Percentiles rank a stretch among this genome's conserved stretches.
Evolutionary conservation across 1,284 basidiomycete genomes (phyloP).

Genomic region (Heterobasidion parviporum): DNA sequence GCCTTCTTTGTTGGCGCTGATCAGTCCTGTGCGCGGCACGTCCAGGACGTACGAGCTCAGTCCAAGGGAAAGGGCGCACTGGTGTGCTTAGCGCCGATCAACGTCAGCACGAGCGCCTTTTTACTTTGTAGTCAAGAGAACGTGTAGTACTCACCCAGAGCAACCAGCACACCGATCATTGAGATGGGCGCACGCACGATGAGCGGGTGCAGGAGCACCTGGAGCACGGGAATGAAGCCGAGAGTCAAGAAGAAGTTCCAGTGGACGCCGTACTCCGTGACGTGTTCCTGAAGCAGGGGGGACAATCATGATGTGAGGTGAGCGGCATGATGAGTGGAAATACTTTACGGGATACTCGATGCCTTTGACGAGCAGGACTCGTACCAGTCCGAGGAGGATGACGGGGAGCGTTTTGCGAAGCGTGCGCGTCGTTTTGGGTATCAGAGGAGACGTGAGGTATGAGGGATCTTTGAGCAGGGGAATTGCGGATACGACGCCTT

Average conservation of each 20-base stretch:
- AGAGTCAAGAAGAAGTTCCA: slow-evolving; percentile 99
- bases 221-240: slow-evolving; percentile 71
- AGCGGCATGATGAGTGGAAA: neutral
- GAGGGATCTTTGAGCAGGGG: slow-evolving; percentile 59
- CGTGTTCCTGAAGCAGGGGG: slow-evolving; percentile 67
- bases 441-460: slow-evolving; percentile 39
- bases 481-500: slow-evolving; percentile 83
- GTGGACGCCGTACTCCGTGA: slow-evolving; percentile 92
- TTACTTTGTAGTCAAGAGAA: neutral
- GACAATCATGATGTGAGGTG: neutral
- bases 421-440: slow-evolving; percentile 42
- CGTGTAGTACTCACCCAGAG: slow-evolving; percentile 40
- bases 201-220: slow-evolving; percentile 63
- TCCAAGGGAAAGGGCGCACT: slow-evolving; percentile 48
- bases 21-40: slow-evolving; percentile 49
- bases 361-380: slow-evolving; percentile 87
- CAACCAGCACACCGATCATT: slow-evolving; percentile 56
- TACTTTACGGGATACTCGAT: slow-evolving; percentile 82
- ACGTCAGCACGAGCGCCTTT: no score
- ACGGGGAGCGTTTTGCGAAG: slow-evolving; percentile 62
- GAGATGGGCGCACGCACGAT: slow-evolving; percentile 52
- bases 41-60: slow-evolving; percentile 62
- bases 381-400: slow-evolving; percentile 65
- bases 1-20: slow-evolving; percentile 92
- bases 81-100: slow-evolving; percentile 39